phyloP scores from a whole-genome alignment of 2,329 filamentous ascomycete species.

The Teratosphaeria pseudoeucalypti region DNA sequence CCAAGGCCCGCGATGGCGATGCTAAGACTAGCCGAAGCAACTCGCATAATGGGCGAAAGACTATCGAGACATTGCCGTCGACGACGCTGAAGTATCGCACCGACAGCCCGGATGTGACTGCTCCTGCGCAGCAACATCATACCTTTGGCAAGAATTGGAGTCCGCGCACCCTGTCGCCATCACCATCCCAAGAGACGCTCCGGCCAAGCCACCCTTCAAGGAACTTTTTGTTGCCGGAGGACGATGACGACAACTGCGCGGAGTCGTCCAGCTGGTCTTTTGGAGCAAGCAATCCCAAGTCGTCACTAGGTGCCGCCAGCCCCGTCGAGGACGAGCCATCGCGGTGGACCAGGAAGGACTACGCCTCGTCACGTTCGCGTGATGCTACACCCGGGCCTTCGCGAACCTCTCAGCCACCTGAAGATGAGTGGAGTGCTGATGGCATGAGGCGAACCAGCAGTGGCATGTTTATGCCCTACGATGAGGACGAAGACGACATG shows the following conservation, averaged over 20 bases:
- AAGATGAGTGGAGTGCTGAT: neutral
- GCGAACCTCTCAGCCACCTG: neutral
- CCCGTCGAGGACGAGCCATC: constrained; percentile 37
- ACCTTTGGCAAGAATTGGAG: constrained; percentile 32
- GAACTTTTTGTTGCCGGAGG: constrained; percentile 48
- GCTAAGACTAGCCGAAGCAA: constrained; percentile 42
- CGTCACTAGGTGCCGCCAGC: constrained; percentile 18
- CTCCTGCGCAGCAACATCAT: constrained; percentile 27
- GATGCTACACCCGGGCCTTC: constrained; percentile 8
- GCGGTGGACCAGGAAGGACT: constrained; percentile 23
- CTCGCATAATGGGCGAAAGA: constrained; percentile 54
- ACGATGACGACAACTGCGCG: constrained; percentile 10
- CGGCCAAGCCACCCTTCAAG: constrained; percentile 58
- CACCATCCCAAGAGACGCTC: constrained; percentile 73
- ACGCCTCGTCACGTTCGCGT: constrained; percentile 3
- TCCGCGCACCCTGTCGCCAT: constrained; percentile 47
- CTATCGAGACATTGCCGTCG: constrained; percentile 76
- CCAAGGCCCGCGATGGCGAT: neutral
- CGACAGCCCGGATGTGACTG: constrained; percentile 54
- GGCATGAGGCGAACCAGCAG: constrained; percentile 63
- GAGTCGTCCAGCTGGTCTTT: constrained; percentile 21
- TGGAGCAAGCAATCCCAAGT: constrained; percentile 24
- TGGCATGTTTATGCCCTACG: constrained; percentile 85
- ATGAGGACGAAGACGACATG: constrained; percentile 53
- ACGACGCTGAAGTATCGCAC: constrained; percentile 78